Evolutionary conservation across 2,329 filamentous ascomycete genomes (phyloP).

Genomic region (Cercospora beticola): DNA sequence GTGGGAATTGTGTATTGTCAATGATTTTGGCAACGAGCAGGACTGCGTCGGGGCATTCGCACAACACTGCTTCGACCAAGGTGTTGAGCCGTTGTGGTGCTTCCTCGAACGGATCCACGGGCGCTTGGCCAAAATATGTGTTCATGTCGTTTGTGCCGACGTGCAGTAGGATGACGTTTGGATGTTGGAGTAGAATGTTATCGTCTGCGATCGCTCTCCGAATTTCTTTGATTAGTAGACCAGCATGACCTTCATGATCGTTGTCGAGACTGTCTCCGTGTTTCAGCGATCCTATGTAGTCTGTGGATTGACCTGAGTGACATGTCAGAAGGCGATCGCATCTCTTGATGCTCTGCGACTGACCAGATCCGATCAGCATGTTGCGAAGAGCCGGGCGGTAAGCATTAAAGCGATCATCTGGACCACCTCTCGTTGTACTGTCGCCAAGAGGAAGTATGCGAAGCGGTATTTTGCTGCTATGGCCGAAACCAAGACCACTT

Average conservation of each 20-base stretch:
- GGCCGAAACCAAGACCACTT: background rate
- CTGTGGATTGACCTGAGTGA: background rate
- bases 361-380: constrained; percentile 14
- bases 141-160: constrained; percentile 41
- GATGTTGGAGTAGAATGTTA: constrained; percentile 20
- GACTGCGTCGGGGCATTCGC: constrained; percentile 35
- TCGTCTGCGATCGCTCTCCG: constrained; percentile 9
- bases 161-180: constrained; percentile 39
- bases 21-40: constrained; percentile 43
- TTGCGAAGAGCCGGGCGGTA: constrained; percentile 18
- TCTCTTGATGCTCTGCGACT: background rate
- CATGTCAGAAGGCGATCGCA: background rate
- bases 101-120: constrained; percentile 26
- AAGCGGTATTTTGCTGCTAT: background rate
- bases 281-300: constrained; percentile 18
- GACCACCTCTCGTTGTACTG: constrained; percentile 13
- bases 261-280: constrained; percentile 20
- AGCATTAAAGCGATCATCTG: constrained; percentile 11
- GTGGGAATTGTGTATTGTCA: constrained; percentile 20
- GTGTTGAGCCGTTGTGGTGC: constrained; percentile 39
- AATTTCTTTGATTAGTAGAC: constrained; percentile 16
- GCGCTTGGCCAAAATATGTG: constrained; percentile 7
- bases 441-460: constrained; percentile 16
- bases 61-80: constrained; percentile 38
- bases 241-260: constrained; percentile 18